These are phyloP conservation scores for Quercus ilex DNA, from an alignment of 306 rosid species.

Conservation along the genomic window DNA sequence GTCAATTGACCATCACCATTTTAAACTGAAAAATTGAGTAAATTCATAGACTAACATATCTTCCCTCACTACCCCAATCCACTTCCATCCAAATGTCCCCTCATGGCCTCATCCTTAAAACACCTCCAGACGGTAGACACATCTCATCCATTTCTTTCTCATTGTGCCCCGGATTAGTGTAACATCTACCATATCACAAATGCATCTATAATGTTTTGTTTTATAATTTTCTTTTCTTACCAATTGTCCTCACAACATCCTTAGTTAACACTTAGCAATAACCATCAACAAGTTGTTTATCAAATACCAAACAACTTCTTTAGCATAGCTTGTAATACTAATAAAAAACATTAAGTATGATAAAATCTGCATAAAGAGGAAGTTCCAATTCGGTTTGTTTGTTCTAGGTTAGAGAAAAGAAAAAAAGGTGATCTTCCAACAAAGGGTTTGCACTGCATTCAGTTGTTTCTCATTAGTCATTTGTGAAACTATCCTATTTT, in stretches of 20 bases:
- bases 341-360: background rate
- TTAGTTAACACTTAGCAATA: background rate
- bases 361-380: background rate
- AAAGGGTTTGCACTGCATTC: background rate
- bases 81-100: background rate
- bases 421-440: background rate
- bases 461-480: background rate
- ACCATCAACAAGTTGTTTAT: background rate
- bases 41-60: background rate
- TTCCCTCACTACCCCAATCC: background rate
- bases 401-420: background rate
- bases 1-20: background rate
- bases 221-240: background rate
- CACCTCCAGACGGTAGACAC: background rate
- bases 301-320: background rate
- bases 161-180: background rate
- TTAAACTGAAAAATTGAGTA: background rate
- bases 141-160: background rate
- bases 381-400: background rate
- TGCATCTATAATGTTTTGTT: background rate
- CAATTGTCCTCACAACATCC: background rate
- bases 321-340: background rate
- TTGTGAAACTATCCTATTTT: background rate
- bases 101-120: too few relatives aligned
- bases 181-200: background rate